Evolutionary conservation across 352 stramenopile species (phyloP), one percentile per base, ranked within the genome.

Genomic region (Chrysophaeum taylorii): DNA sequence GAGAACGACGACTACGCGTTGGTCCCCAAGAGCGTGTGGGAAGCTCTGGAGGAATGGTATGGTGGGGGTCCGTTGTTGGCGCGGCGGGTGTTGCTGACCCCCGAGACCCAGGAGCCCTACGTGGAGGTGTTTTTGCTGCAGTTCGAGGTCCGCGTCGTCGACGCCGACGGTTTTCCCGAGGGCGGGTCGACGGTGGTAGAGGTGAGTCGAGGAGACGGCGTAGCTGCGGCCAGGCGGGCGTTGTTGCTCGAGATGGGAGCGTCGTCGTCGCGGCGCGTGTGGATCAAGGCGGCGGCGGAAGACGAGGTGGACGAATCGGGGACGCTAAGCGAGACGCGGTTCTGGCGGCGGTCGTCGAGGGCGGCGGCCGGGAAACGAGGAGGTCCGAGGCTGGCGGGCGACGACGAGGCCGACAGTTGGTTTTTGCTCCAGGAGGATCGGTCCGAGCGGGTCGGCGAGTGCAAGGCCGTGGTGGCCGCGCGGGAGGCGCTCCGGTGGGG

Each of bases 1-100:
- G 72, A 77, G 36, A 45, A 43, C 15, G 68, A 77, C 39, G 72
- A 77, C 54, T 77, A 73, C 61, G 63, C 74, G n/a, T 45, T 77
- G 25, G 37, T 77, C 21, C 43, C 68, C n/a, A 63, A 69, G 38
- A 31, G 45, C 12, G 69, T 57, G 16, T 77, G 74, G 42, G 45
- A 64, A 25, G 14, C 63, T 41, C 60, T 77, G 33, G 29, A 74
- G 39, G 57, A 25, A 12, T 77, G 72, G 72, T 77, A 77, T 48
- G 72, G 72, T 12, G 69, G 72, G 16, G 72, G 69, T 18, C 69
- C 68, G 16, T 38, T n/a, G 27, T 75, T 72, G 50, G 31, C 60
- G 61, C 41, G 57, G 50, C 61, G 37, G 36, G 69, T 77, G 31
- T 39, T 70, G 39, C 37, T 63, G 37, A 33, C 33, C 29, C 4